These are phyloP conservation scores for Austroboletus niveus DNA, from an alignment of 1,284 basidiomycete species.

Conservation along the genomic window DNA sequence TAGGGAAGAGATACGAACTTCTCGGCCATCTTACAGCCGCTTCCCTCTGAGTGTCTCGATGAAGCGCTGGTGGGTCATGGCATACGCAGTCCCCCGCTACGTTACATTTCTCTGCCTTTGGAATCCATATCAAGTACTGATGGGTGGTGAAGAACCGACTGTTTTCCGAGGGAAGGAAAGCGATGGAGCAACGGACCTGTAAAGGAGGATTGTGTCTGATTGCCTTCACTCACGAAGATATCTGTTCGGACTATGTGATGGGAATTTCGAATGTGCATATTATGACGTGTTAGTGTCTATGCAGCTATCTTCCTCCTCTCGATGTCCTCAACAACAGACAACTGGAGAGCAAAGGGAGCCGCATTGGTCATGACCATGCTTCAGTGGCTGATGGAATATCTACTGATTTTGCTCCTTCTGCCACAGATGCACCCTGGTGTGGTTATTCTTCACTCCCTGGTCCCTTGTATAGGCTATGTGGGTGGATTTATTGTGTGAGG, in stretches of 20 bases:
- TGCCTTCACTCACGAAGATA: constrained; percentile 66
- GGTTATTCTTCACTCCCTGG: constrained; percentile 54
- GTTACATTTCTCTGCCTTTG: constrained; percentile 22
- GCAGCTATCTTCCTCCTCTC: constrained; percentile 65
- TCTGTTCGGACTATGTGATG: constrained; percentile 77
- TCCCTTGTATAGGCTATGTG: constrained; percentile 72
- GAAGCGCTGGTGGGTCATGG: constrained; percentile 19
- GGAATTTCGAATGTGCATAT: constrained; percentile 71
- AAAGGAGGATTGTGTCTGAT: constrained; percentile 53
- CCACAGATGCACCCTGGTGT: constrained; percentile 55
- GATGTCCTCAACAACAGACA: constrained; percentile 59
- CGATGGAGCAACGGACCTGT: constrained; percentile 12
- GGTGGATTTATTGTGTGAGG: constrained; percentile 78
- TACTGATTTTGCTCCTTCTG: constrained; percentile 61
- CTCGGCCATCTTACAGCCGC: constrained; percentile 22
- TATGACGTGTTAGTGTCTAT: constrained; percentile 1
- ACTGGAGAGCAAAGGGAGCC: constrained; percentile 63
- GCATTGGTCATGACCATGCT: constrained; percentile 71
- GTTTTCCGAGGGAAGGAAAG: constrained; percentile 10
- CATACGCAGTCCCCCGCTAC: constrained; percentile 19
- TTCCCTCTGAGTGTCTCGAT: constrained; percentile 31
- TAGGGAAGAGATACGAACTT: constrained; percentile 34
- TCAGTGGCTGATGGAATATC: constrained; percentile 57
- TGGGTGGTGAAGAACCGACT: constrained; percentile 5
- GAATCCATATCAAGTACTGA: constrained; percentile 28